Conservation (phyloP, 495 filamentous ascomycete genomes). For the Talaromyces borbonicus region DNA sequence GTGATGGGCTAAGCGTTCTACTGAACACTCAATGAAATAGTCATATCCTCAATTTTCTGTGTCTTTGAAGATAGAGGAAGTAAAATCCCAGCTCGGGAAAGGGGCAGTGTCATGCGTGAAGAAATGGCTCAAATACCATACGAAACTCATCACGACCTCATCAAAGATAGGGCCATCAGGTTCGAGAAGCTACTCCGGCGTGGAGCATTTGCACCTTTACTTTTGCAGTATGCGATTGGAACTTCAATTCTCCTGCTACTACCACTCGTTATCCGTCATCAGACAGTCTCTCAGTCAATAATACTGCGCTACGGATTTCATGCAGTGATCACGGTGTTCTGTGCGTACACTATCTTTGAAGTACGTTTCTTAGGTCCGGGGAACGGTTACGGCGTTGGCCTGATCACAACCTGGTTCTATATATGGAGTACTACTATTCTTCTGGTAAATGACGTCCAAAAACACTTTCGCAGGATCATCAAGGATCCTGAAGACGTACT, state of each 20-base stretch:
- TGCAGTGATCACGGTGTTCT: slow-evolving; percentile 38
- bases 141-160: slow-evolving; percentile 14
- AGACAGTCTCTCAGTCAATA: slow-evolving; percentile 8
- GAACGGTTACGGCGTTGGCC: slow-evolving; percentile 56
- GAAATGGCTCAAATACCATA: slow-evolving; percentile 4
- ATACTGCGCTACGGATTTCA: slow-evolving; percentile 45
- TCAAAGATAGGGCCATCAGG: slow-evolving; percentile 11
- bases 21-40: too few species aligned
- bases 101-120: slow-evolving; percentile 8
- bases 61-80: too few species aligned
- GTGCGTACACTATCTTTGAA: slow-evolving; percentile 25
- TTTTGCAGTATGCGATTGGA: slow-evolving; percentile 28
- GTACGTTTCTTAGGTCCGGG: slow-evolving; percentile 47
- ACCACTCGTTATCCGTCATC: slow-evolving; percentile 25
- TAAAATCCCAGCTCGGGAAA: too few species aligned
- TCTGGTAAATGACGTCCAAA: slow-evolving; percentile 54
- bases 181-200: slow-evolving; percentile 20
- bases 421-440: slow-evolving; percentile 56
- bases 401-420: slow-evolving; percentile 54
- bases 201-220: slow-evolving; percentile 26
- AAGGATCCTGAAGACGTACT: slow-evolving; percentile 15
- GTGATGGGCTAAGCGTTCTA: too few species aligned
- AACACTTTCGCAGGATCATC: slow-evolving; percentile 57
- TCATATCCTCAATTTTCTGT: too few species aligned
- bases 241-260: slow-evolving; percentile 21